These are phyloP conservation scores for Datura wrightii DNA, from an alignment of 257 asterid genomes.

Conservation along the genomic window DNA sequence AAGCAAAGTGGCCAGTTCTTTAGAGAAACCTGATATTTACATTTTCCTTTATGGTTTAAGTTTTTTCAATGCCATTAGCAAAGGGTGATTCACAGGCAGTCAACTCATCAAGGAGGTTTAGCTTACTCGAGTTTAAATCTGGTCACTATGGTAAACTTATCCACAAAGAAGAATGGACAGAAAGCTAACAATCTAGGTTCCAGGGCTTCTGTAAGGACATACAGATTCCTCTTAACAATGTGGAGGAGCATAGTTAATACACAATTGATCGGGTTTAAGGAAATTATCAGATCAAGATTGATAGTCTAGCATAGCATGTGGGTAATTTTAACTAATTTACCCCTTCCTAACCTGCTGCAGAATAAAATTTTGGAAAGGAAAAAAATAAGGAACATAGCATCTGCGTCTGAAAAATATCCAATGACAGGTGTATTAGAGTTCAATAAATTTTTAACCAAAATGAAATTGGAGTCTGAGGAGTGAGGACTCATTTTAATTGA, in stretches of 20 bases:
- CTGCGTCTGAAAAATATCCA: background rate
- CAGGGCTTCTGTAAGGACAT: background rate
- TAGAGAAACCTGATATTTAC: background rate
- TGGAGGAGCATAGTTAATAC: background rate
- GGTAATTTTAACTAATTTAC: background rate
- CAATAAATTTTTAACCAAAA: background rate
- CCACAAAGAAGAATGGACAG: background rate
- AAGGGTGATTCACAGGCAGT: background rate
- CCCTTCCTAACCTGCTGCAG: background rate
- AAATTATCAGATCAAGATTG: background rate
- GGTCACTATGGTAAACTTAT: background rate
- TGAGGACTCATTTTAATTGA: background rate
- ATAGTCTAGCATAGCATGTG: background rate
- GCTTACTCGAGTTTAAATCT: background rate
- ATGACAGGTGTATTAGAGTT: background rate
- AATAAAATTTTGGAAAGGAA: background rate
- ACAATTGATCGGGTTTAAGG: constrained; percentile 2
- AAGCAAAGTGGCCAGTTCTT: constrained; percentile 10
- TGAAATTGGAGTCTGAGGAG: background rate
- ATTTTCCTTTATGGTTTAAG: background rate
- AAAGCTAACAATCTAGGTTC: background rate
- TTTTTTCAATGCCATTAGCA: background rate
- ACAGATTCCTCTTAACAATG: background rate
- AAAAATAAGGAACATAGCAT: background rate
- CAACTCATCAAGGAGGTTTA: background rate